Evolutionary conservation across 768 basidiomycete species (phyloP), one percentile per base, ranked within the genome.

Genomic region (Mycena metata): DNA sequence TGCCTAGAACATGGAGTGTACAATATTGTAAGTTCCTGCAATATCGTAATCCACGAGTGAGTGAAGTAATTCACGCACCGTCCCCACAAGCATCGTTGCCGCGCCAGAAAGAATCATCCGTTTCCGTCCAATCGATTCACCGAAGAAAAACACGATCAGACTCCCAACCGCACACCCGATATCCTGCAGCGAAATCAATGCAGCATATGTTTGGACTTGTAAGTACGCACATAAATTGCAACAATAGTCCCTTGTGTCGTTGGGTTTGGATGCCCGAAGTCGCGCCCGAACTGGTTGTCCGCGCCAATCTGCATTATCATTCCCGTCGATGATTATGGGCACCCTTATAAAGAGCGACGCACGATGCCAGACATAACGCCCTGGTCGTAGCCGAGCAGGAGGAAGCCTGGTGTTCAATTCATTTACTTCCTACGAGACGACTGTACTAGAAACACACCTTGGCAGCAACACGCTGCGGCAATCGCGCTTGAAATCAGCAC

Each of bases 331-430:
- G 39, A 26, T 17, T 33, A 24, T 35, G 33, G n/a, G 23, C 42
- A 35, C 11, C 36, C 35, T 12, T 16, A 11, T 21, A 54, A 35
- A 13, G 10, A 30, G 33, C 19, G 49, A 64, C 73, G 33, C 59
- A 82, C 82, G 39, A 82, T 80, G 11, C 82, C 81, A 35, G 81
- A 82, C 82, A 83, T 83, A 33, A 83, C 81, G 17, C 82, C 82
- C 67, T 82, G 80, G 70, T 82, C 81, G 66, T 82, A 82, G 1
- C 80, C 80, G 24, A 76, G 68, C 19, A 82, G 79, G 21, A 82
- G 69, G 66, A 82, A 81, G 2, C 54, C 52, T 55, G 52, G 23
- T 13, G 17, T 52, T 52, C 30, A 6, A 35, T 33, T 19, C 15
- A 36, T 33, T 52, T 35, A 16, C 15, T 47, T 47, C 9, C 10